Evolutionary conservation across 192 early-diverging fungal species (phyloP).

Genomic region (Haplosporangium gracile): DNA sequence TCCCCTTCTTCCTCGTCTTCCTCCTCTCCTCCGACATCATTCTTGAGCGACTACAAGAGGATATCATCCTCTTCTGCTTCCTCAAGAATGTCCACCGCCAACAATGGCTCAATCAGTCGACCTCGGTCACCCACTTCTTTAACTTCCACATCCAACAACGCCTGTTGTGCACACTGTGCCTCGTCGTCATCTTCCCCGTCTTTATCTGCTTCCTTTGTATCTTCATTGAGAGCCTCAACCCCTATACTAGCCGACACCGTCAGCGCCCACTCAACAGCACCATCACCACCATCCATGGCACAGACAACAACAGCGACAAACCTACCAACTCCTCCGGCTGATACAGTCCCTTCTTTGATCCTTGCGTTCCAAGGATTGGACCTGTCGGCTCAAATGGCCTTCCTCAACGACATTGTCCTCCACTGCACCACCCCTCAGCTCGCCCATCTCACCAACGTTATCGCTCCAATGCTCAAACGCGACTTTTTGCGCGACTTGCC

Average conservation of each 20-base stretch:
- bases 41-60: not conserved
- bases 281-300: not conserved
- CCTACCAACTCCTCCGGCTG: not conserved
- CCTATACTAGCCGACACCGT: constrained; percentile 11
- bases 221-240: constrained; percentile 9
- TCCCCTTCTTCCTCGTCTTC: not conserved
- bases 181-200: not conserved
- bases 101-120: not conserved
- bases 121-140: not conserved
- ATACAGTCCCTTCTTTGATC: constrained; percentile 19
- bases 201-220: not conserved
- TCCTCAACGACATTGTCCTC: constrained; percentile 63
- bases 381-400: constrained; percentile 36
- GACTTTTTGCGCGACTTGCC: constrained; percentile 91
- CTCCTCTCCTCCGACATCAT: not conserved
- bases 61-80: not conserved
- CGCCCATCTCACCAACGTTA: constrained; percentile 61
- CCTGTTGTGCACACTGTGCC: not conserved
- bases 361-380: constrained; percentile 55
- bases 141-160: not conserved
- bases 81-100: not conserved
- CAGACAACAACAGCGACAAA: not conserved
- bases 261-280: not conserved
- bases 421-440: constrained; percentile 65
- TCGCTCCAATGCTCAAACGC: constrained; percentile 80